Evolutionary conservation across 768 basidiomycete species (phyloP).

Genomic region (Tricholoma sp.): DNA sequence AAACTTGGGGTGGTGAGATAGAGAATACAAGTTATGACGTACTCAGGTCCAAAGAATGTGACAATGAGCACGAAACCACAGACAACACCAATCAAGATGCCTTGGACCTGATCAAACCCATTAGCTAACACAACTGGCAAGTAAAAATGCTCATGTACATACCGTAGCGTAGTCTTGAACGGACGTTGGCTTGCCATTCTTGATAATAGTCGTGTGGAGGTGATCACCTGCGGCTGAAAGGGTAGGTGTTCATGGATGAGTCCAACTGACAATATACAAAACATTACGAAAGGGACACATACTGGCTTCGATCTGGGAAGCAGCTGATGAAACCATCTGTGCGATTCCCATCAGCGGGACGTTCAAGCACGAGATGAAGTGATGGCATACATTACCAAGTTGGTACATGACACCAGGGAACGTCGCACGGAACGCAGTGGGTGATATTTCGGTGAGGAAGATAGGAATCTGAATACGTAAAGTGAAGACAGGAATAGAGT

Average conservation of each 20-base stretch:
- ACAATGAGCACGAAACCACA: constrained; percentile 72
- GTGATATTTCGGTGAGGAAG: constrained; percentile 77
- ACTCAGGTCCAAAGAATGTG: constrained; percentile 75
- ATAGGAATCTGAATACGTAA: constrained; percentile 56
- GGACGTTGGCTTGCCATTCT: constrained; percentile 32
- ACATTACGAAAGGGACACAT: constrained; percentile 13
- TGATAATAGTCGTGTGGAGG: constrained; percentile 43
- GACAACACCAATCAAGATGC: constrained; percentile 85
- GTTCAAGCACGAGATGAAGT: not conserved
- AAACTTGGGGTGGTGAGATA: not conserved
- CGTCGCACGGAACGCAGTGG: constrained; percentile 82
- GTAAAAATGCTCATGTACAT: constrained; percentile 7
- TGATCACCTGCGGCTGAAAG: constrained; percentile 54
- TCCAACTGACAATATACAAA: constrained; percentile 5
- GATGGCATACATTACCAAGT: constrained; percentile 57
- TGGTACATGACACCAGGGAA: constrained; percentile 86
- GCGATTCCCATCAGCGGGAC: not conserved
- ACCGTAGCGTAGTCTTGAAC: constrained; percentile 65
- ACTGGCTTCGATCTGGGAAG: constrained; percentile 79
- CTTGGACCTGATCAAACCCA: constrained; percentile 53
- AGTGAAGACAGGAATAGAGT: constrained; percentile 19
- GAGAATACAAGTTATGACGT: constrained; percentile 21
- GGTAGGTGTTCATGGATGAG: not conserved
- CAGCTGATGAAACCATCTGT: constrained; percentile 64
- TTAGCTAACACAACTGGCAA: not conserved